Base-by-base conservation (phyloP, 2,329 filamentous ascomycete genomes). In the Aspergillus piperis region DNA sequence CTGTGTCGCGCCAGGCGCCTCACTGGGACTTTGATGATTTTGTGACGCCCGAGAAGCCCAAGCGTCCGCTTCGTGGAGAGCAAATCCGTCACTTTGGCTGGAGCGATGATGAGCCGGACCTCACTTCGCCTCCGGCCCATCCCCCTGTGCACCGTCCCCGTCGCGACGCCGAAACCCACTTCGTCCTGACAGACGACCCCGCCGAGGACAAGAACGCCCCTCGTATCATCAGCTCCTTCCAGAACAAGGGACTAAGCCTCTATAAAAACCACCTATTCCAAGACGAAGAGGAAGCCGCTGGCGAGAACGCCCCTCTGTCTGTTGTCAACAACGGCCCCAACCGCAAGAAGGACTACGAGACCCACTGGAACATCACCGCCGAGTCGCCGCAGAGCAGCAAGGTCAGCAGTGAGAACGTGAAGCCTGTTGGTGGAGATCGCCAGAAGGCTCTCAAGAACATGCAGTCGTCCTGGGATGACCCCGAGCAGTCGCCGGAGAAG, bases 11-110 rank as follows among this genome's bases (percentile, higher is more conserved):
- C 57, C 88, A 91, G 72, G 80, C 83, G 61, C 87, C 87, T 64
- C 88, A 91, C 63, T 97, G 94, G 92, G 87, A 87, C 52, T 98
- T 98, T 75, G 86, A 91, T 62, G 92, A 96, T 77, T 96, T 96
- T 69, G 80, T 81, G 15, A 96, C 93, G 0, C 94, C 94, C 0
- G 84, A 89, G 65, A 96, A 96, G 82, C 81, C 86, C 51, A 82
- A 84, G 4, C 79, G 82, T 49, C 90, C 89, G 75, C 74, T 84
- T 56, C 84, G 88, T 61, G 80, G 83, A 41, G 86, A 92, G 71
- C 88, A 95, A 62, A 84, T 88, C 62, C 89, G 90, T 58, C 89
- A 95, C 74, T 87, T 88, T 73, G 84, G 82, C 62, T 96, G 91
- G 86, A 89, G 88, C 67, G 87, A 89, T 51, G 88, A 92, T 62